Base-by-base conservation (phyloP, 805 yeast species). In the Limtongia smithiae region DNA sequence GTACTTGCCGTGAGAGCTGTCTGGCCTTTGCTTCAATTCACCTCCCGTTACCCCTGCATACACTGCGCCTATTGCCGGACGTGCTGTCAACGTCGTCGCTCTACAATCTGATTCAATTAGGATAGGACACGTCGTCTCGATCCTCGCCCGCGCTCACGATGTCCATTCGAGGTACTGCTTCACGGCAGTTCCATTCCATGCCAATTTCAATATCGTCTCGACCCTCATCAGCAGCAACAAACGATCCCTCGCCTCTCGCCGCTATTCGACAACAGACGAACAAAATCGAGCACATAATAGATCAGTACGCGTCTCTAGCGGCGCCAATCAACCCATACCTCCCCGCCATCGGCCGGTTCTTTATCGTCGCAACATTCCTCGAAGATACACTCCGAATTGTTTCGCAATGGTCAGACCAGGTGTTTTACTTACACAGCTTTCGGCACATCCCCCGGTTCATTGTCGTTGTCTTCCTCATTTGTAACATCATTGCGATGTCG, bases 331-430 rank as follows among this genome's bases (percentile, higher is more conserved):
- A 46, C 46, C 62, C 62, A 18, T 68, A 69, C 61, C 82, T 90
- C 41, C 97, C 97, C 7, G 81, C 81, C 20, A 79, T 91, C 61
- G 97, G 96, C 33, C 77, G 97, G 50, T 80, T 86, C 53, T 78
- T 90, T 58, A 90, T 91, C 54, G 96, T 91, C 48, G 95, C 95
- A 41, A 93, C 97, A 0, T 91, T 90, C 65, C 79, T 81, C 58
- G 97, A 91, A 69, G 97, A 93, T 64, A 78, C 95, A 2, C 65
- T 83, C 45, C 78, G 98, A 67, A 86, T 91, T 62, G 60, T 81
- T 45, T 71, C 88, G 4, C 97, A 90, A 71, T 91, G 97, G 97
- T 68, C 76, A 31, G 95, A 87, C 62, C 98, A 91, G 69, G 86
- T 87, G 21, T 84, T 80, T 66, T 91, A 85, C 67, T 74, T 93